Base-by-base conservation (phyloP, 2,329 filamentous ascomycete species). In the Pseudogymnoascus destructans region DNA sequence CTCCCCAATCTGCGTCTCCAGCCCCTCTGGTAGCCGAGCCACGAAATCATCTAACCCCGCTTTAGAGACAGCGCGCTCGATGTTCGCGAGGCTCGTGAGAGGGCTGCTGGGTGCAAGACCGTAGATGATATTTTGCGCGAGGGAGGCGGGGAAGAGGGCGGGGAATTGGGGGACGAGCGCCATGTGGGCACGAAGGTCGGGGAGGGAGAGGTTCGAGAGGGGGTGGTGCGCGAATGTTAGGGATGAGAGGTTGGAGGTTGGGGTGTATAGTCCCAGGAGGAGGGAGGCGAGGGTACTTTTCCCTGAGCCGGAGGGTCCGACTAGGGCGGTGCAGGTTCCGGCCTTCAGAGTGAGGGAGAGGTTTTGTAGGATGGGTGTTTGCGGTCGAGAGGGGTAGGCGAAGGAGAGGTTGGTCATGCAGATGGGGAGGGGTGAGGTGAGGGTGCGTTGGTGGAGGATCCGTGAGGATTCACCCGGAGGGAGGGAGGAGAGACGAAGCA, bases 221-320 rank as follows among this genome's bases (percentile, higher is more conserved):
- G 69, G 62, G 23, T 70, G 65, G n/a, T 68, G 69, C 59, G 73
- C 72, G 13, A 74, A 67, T n/a, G 64, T 63, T 8, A 74, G 70
- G 4, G 60, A 60, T 13, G 71, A 72, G 60, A 55, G 32, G 6
- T 33, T 62, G 73, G 77, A 0, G 5, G 30, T 63, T 1, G 68
- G 69, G 30, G 64, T 78, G 63, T 93, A 89, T 0, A 96, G 75
- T 0, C 85, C 81, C 3, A 95, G 73, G 0, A 97, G 75, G 0
- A 97, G 73, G 0, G 86, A 80, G 0, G 86, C 78, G 32, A 96
- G 77, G 0, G 92, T 96, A 10, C 86, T 91, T 72, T 98, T 97
- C 0, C 93, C 92, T 13, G 86, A 88, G 0, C 93, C 92, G 0
- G 90, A 95, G 0, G 80, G 73, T 0, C 92, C 91, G 1, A 95